Base-by-base conservation (phyloP, 139 green algal species). In the Trebouxia sp. region DNA sequence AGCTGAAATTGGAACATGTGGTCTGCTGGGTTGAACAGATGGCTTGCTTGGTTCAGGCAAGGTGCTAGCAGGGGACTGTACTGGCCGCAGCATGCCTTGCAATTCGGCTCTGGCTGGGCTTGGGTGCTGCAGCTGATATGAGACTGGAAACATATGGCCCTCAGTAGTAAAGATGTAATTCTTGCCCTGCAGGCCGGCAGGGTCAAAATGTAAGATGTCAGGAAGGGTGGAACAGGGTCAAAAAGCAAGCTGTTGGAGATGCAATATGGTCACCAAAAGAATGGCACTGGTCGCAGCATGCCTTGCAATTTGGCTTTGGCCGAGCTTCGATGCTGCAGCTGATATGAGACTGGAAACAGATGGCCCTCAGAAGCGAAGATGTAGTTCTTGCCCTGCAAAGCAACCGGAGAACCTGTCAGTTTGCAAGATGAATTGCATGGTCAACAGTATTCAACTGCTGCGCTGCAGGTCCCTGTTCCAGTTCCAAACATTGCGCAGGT, bases 151-250 rank as follows among this genome's bases (percentile, higher is more conserved):
- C 4, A 74, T 48, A 42, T 83, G 79, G 2, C 79, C 79, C 38
- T 83, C 79, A 17, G 79, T 83, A 28, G 66, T 83, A 48, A 83
- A 83, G 37, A 83, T 32, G 22, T 72, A 83, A 48, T 79, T 66
- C 6, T 47, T 41, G 8, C 32, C 32, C 65, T 83, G 65, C 78
- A 43, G 15, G 51, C 41, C n/a, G 20, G 7, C 77, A 69, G n/a
- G n/a, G n/a, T n/a, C n/a, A n/a, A n/a, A n/a, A n/a, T n/a, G n/a
- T n/a, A n/a, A n/a, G n/a, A n/a, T n/a, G n/a, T n/a, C n/a, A n/a
- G n/a, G n/a, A n/a, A n/a, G n/a, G n/a, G n/a, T n/a, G n/a, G n/a
- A n/a, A n/a, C n/a, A n/a, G n/a, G n/a, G n/a, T n/a, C n/a, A n/a
- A n/a, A n/a, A n/a, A n/a, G n/a, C n/a, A n/a, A n/a, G n/a, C n/a